Evolutionary conservation across 164 flowering plant genomes (phyloP).

Genomic region (Euptelea pleiosperma): DNA sequence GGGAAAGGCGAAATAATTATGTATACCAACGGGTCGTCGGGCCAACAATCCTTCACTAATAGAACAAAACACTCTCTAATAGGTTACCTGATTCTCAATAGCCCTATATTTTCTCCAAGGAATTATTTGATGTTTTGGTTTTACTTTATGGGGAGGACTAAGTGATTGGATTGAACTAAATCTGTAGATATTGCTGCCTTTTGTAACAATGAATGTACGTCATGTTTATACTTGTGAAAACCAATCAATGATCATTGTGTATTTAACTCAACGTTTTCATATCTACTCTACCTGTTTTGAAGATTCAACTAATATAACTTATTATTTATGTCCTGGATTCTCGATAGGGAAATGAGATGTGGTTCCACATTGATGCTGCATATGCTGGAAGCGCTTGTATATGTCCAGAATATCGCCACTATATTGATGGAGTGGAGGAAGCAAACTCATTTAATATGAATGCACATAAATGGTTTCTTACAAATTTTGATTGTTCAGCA

Average conservation of each 20-base stretch:
- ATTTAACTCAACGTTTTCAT: not conserved
- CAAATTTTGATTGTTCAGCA: conserved; percentile 87
- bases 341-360: conserved; percentile 56
- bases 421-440: conserved; percentile 80
- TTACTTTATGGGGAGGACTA: too few species aligned
- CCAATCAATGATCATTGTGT: not conserved
- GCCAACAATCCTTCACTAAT: too few species aligned
- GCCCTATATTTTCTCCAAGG: too few species aligned
- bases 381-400: conserved; percentile 98
- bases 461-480: conserved; percentile 94
- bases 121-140: too few species aligned
- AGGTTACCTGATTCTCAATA: too few species aligned
- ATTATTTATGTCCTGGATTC: conserved; percentile 10
- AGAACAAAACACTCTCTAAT: too few species aligned
- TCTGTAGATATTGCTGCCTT: not conserved
- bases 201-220: too few species aligned
- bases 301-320: not conserved
- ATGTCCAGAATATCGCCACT: conserved; percentile 83
- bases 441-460: conserved; percentile 94
- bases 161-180: not conserved
- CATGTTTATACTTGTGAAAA: too few species aligned
- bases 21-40: too few species aligned
- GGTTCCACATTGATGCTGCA: conserved; percentile 96
- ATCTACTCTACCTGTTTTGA: not conserved
- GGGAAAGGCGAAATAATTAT: too few species aligned